Evolutionary conservation across 2,329 filamentous ascomycete species (phyloP).

Genomic region (Helminthosporium solani): DNA sequence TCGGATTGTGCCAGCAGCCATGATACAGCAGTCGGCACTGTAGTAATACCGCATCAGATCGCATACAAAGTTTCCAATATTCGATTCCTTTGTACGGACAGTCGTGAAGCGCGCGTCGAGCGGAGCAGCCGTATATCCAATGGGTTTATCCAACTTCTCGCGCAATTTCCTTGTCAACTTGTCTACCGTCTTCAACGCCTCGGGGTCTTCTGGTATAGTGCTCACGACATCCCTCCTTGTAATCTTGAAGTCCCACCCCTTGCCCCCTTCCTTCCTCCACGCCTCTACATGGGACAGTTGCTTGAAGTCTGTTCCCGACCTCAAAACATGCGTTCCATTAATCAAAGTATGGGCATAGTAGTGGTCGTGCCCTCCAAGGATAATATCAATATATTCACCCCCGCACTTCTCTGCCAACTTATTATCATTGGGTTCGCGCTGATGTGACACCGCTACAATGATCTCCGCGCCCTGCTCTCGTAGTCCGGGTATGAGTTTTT

Average conservation of each 20-base stretch:
- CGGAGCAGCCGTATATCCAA: constrained; percentile 76
- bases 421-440: constrained; percentile 84
- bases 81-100: constrained; percentile 74
- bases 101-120: constrained; percentile 86
- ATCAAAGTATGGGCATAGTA: constrained; percentile 77
- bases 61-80: constrained; percentile 86
- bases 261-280: constrained; percentile 55
- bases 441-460: constrained; percentile 78
- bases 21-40: constrained; percentile 75
- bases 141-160: constrained; percentile 74
- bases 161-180: constrained; percentile 72
- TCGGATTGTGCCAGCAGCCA: constrained; percentile 82
- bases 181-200: constrained; percentile 63
- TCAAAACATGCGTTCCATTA: constrained; percentile 79
- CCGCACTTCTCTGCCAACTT: constrained; percentile 74
- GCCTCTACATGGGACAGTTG: constrained; percentile 86
- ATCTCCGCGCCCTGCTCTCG: constrained; percentile 78
- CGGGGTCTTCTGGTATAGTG: constrained; percentile 63
- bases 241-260: constrained; percentile 77
- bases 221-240: constrained; percentile 71
- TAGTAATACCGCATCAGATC: constrained; percentile 89
- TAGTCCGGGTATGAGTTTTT: constrained; percentile 70
- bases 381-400: constrained; percentile 75
- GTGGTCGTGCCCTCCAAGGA: constrained; percentile 88
- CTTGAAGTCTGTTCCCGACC: constrained; percentile 89